Evolutionary conservation across 2,329 filamentous ascomycete genomes (phyloP).

Genomic region (Fusarium marasasianum): DNA sequence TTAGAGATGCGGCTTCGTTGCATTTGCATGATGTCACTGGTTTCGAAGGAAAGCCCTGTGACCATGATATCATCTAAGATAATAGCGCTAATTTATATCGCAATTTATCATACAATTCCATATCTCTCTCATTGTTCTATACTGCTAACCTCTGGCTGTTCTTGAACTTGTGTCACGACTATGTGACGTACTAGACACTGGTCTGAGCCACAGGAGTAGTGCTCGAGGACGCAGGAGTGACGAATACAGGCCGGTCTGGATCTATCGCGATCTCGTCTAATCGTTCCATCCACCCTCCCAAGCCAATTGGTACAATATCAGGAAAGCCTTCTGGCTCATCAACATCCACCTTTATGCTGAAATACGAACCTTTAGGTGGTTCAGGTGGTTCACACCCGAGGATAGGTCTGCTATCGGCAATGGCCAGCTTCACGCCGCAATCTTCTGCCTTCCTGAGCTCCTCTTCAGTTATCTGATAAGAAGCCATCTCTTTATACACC

Average conservation of each 20-base stretch:
- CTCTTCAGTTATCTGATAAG: rapidly evolving
- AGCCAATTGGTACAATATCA: rapidly evolving
- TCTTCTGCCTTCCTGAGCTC: not conserved
- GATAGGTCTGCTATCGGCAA: rapidly evolving
- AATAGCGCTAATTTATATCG: not conserved
- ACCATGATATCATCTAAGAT: constrained; percentile 37
- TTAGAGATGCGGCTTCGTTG: constrained; percentile 28
- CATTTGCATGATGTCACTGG: constrained; percentile 29
- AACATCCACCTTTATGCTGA: not conserved
- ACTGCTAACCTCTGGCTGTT: rapidly evolving
- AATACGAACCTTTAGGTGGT: not conserved
- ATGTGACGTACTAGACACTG: rapidly evolving
- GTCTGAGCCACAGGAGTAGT: rapidly evolving
- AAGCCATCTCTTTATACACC: rapidly evolving
- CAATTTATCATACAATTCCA: not conserved
- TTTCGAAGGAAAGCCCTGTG: constrained; percentile 33
- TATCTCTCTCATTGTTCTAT: rapidly evolving
- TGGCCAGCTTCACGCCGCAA: rapidly evolving
- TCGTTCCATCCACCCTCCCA: not conserved
- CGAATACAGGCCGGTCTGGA: not conserved
- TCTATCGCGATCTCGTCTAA: not conserved
- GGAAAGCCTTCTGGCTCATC: rapidly evolving
- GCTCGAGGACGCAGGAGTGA: not conserved
- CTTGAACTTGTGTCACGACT: rapidly evolving
- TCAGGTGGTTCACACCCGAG: not conserved